Base-by-base conservation (phyloP, 306 rosid species). In the Oxytropis ochrocephala region DNA sequence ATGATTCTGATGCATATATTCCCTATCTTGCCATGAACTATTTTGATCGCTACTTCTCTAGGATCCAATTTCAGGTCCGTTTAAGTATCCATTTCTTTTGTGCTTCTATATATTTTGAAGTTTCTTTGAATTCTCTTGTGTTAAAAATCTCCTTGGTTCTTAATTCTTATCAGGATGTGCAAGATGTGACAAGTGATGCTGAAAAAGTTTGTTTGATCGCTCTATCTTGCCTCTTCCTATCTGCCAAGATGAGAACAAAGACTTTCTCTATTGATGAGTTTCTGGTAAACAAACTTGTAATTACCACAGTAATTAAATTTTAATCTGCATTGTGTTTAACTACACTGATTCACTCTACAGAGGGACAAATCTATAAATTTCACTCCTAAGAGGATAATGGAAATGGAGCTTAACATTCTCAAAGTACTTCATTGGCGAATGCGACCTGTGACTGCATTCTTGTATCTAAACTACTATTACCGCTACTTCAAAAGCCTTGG, bases 11-110 rank as follows among this genome's bases (percentile, higher is more conserved):
- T 64, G 1, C 69, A 13, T 70, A 3, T 64, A 24, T 71, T 55
- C 48, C 73, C 11, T 71, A 54, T 36, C 30, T 77, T 21, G 81
- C 73, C 5, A 8, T 70, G 69, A 70, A 64, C 57, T 77, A 64
- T 46, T 77, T 53, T 11, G 73, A 64, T 48, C 69, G 81, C 62
- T 55, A 13, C 6, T 1, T 12, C 11, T 63, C 77, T 1, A 54
- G 7, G 18, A 4, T 7, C 18, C 0, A 2, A 4, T 4, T 63
- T 6, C 0, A 27, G 19, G 81, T 63, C n/a, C n/a, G n/a, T n/a
- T n/a, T 63, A 65, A 16, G 9, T 33, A 54, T 44, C 19, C 55
- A 14, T 69, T 29, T 61, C 27, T 14, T 77, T 43, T 27, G 38
- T 8, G 4, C 4, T 63, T 44, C 7, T 8, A 11, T 5, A 70